phyloP scores from a whole-genome alignment of 345 rosid species.

The Populus deltoides region DNA sequence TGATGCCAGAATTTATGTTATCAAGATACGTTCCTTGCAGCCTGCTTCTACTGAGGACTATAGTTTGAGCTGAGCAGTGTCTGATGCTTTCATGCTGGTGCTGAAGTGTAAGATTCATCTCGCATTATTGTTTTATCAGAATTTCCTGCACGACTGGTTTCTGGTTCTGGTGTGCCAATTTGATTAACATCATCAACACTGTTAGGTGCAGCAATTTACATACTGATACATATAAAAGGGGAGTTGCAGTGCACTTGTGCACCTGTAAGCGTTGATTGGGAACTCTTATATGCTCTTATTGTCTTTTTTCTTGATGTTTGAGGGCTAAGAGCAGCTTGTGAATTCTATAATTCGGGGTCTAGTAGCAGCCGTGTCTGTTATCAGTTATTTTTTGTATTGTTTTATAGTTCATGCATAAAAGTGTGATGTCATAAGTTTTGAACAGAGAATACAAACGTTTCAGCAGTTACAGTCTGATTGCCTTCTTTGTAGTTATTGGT shows the following conservation, averaged over 20 bases:
- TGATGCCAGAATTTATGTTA: not conserved
- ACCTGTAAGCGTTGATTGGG: no score
- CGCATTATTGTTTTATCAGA: not conserved
- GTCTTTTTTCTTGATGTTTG: no score
- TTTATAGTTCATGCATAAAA: not conserved
- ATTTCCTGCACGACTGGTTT: not conserved
- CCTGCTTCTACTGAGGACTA: not conserved
- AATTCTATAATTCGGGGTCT: no score
- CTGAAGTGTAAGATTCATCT: not conserved
- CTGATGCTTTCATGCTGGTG: not conserved
- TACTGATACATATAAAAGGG: not conserved
- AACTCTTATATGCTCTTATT: no score
- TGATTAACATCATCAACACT: not conserved
- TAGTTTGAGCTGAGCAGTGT: not conserved
- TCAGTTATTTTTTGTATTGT: no score
- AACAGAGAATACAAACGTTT: not conserved
- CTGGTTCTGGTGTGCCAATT: not conserved
- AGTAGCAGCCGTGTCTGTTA: no score
- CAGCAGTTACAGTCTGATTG: not conserved
- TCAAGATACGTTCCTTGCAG: not conserved
- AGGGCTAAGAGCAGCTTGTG: no score
- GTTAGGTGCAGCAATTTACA: not conserved
- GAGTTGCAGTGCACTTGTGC: not conserved
- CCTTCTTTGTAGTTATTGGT: not conserved
- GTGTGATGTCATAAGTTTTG: not conserved